These are phyloP conservation scores for Nymphaea thermarum DNA, from an alignment of 164 flowering plant genomes.

Conservation along the genomic window DNA sequence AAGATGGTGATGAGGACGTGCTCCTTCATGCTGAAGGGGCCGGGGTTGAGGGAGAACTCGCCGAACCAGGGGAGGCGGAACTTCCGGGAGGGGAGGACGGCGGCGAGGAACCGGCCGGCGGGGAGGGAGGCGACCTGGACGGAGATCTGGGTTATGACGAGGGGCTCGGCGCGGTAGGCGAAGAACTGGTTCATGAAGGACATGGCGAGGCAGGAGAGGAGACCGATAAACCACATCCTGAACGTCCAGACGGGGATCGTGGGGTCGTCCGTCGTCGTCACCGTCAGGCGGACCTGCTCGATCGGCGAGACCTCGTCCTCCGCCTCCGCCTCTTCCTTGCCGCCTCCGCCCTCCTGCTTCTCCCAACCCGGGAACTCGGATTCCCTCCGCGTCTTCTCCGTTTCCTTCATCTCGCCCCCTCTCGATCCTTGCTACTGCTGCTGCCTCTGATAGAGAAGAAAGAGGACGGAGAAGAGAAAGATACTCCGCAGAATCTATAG, in stretches of 20 bases:
- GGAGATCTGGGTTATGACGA: conserved; percentile 48
- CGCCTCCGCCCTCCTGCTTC: not conserved
- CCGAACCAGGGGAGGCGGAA: conserved; percentile 28
- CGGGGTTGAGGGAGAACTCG: conserved; percentile 50
- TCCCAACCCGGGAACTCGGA: conserved; percentile 5
- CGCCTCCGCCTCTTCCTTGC: conserved; percentile 2
- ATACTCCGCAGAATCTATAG: too few relatives aligned
- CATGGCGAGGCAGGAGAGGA: conserved; percentile 51
- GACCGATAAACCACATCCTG: conserved; percentile 78
- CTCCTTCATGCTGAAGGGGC: conserved; percentile 74
- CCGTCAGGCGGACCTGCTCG: conserved; percentile 75
- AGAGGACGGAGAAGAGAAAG: too few relatives aligned
- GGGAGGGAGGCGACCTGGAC: conserved; percentile 59
- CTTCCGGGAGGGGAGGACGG: conserved; percentile 28
- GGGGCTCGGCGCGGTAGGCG: conserved; percentile 59
- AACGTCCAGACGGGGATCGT: conserved; percentile 87
- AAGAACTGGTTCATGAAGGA: conserved; percentile 86
- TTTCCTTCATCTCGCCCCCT: not conserved
- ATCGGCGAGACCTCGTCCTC: conserved; percentile 65
- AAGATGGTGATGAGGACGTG: conserved; percentile 65
- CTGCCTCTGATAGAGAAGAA: too few relatives aligned
- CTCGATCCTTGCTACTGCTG: not conserved
- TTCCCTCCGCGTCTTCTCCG: not conserved
- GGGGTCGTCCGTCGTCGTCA: conserved; percentile 70
- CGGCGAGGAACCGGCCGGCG: conserved; percentile 54